Percentiles rank a stretch among this genome's conserved stretches.
phyloP scores from a whole-genome alignment of 306 rosid species.

The Oemleria cerasiformis region DNA sequence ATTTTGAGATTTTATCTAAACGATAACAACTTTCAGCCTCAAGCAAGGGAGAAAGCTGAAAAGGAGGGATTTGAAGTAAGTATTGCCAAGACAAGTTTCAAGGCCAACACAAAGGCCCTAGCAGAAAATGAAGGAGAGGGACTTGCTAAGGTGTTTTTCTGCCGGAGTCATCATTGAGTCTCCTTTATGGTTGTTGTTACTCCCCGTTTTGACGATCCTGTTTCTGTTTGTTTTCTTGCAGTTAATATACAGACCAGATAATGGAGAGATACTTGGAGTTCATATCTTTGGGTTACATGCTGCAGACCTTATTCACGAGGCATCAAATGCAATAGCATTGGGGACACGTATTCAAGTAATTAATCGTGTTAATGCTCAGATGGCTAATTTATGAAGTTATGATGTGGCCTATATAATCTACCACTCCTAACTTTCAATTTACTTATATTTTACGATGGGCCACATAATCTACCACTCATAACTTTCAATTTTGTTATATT shows the following conservation, averaged over 20 bases:
- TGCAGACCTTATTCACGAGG: slow-evolving; percentile 99
- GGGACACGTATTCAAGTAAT: slow-evolving; percentile 85
- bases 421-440: neutral
- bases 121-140: slow-evolving; percentile 99
- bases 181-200: slow-evolving; percentile 2
- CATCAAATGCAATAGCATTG: slow-evolving; percentile 89
- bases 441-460: neutral
- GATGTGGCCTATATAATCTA: neutral
- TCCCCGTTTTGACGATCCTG: neutral
- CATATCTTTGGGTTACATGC: slow-evolving; percentile 98
- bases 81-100: slow-evolving; percentile 90
- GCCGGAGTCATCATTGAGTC: neutral
- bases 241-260: slow-evolving; percentile 98
- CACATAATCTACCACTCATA: neutral
- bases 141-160: slow-evolving; percentile 71
- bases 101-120: slow-evolving; percentile 96
- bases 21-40: slow-evolving; percentile 62
- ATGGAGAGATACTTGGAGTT: slow-evolving; percentile 93
- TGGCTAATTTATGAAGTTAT: neutral
- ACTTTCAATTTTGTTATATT: neutral
- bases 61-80: slow-evolving; percentile 88
- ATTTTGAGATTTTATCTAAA: slow-evolving; percentile 17
- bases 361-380: neutral
- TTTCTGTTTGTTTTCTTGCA: slow-evolving; percentile 33
- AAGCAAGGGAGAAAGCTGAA: slow-evolving; percentile 85